Conservation (phyloP, 768 basidiomycete genomes). For the Trametes cinnabarina region DNA sequence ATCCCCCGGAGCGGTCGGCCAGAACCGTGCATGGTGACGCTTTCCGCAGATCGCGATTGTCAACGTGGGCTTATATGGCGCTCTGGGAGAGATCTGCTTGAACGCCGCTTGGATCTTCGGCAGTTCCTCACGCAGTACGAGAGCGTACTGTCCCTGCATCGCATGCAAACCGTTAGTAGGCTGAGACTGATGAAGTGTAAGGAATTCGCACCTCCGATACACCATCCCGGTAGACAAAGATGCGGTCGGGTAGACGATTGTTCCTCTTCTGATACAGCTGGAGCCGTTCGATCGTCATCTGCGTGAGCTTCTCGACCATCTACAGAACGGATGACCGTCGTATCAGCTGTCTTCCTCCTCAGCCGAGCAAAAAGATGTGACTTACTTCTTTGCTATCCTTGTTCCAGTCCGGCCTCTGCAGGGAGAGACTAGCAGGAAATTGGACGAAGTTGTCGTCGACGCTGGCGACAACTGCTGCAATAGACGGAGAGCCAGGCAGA, state of each 20-base stretch:
- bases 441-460: conserved; percentile 68
- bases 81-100: conserved; percentile 43
- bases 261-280: conserved; percentile 54
- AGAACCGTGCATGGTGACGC: conserved; percentile 61
- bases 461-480: conserved; percentile 81
- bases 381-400: conserved; percentile 39
- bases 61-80: conserved; percentile 56
- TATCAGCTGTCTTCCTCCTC: background rate
- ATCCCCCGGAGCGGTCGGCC: conserved; percentile 45
- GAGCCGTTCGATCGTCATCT: conserved; percentile 74
- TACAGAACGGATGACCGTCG: conserved; percentile 27
- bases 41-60: conserved; percentile 84
- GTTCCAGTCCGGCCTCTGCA: conserved; percentile 54
- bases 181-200: too few species aligned
- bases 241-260: conserved; percentile 57
- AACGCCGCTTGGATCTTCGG: conserved; percentile 63
- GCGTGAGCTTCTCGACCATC: conserved; percentile 67
- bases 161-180: background rate
- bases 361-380: background rate
- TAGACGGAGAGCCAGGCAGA: conserved; percentile 70
- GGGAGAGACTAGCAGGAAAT: conserved; percentile 70
- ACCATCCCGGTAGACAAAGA: conserved; percentile 77
- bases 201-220: conserved; percentile 65
- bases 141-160: conserved; percentile 67
- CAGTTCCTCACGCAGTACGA: conserved; percentile 58